Evolutionary conservation across 2,329 filamentous ascomycete genomes (phyloP).

Genomic region (Pezicula radicicola): DNA sequence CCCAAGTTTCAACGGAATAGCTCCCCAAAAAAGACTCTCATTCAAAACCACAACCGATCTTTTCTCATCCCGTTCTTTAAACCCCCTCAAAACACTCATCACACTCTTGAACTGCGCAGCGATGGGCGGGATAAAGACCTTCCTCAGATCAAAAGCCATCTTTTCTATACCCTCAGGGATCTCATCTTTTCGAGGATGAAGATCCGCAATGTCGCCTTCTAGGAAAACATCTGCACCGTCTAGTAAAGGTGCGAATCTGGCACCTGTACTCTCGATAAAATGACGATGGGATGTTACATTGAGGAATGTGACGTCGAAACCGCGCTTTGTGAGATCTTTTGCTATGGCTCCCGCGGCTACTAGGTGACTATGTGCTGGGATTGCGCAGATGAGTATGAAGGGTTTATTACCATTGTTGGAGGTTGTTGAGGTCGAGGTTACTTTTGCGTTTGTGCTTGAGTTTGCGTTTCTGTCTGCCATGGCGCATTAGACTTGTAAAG

Average conservation of each 20-base stretch:
- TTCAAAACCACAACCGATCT: slow-evolving; percentile 38
- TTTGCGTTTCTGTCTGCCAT: too few species aligned
- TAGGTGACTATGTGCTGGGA: slow-evolving; percentile 10
- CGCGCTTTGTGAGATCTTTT: slow-evolving; percentile 25
- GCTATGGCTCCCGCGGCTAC: slow-evolving; percentile 9
- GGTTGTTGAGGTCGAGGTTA: too few species aligned
- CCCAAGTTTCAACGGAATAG: slow-evolving; percentile 34
- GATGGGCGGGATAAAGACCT: slow-evolving; percentile 31
- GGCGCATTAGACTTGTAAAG: too few species aligned
- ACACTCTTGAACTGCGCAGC: slow-evolving; percentile 28
- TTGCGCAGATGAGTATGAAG: slow-evolving; percentile 4
- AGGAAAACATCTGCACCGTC: slow-evolving; percentile 16
- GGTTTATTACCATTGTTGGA: background rate
- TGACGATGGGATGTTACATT: slow-evolving; percentile 32
- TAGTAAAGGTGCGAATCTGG: slow-evolving; percentile 30
- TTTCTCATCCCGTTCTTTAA: slow-evolving; percentile 27
- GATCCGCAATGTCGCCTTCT: slow-evolving; percentile 5
- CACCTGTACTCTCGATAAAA: slow-evolving; percentile 32
- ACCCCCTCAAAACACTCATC: slow-evolving; percentile 29
- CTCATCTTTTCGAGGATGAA: slow-evolving; percentile 9
- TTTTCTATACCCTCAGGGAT: slow-evolving; percentile 18
- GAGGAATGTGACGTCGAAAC: slow-evolving; percentile 40
- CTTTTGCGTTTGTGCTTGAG: too few species aligned
- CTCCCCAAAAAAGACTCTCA: slow-evolving; percentile 35
- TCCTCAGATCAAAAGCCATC: slow-evolving; percentile 30